Evolutionary conservation across 2,329 filamentous ascomycete genomes (phyloP).

Genomic region (Sporothrix pseudoabietina): DNA sequence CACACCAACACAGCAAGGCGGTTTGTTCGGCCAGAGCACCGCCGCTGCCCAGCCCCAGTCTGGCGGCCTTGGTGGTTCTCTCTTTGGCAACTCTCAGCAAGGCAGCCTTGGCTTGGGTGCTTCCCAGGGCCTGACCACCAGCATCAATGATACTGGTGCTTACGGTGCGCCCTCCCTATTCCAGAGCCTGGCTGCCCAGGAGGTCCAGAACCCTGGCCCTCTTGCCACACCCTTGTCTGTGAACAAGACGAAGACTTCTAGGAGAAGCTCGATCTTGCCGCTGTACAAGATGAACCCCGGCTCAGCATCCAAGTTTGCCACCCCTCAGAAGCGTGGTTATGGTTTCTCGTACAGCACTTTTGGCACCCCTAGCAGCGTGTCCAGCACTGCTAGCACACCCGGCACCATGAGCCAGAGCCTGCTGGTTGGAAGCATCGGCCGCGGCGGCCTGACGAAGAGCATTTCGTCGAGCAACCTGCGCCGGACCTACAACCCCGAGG

Average conservation of each 20-base stretch:
- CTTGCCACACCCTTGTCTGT: conserved; percentile 85
- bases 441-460: conserved; percentile 75
- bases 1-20: conserved; percentile 43
- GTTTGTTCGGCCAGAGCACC: conserved; percentile 51
- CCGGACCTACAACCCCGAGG: conserved; percentile 76
- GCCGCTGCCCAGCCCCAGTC: conserved; percentile 55
- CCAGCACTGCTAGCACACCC: conserved; percentile 69
- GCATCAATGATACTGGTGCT: conserved; percentile 79
- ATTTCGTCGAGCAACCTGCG: conserved; percentile 85
- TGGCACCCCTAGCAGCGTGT: conserved; percentile 73
- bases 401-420: conserved; percentile 65
- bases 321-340: conserved; percentile 83
- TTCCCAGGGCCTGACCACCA: conserved; percentile 72
- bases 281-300: conserved; percentile 85
- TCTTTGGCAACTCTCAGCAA: conserved; percentile 59
- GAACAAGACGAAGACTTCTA: conserved; percentile 67
- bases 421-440: conserved; percentile 65
- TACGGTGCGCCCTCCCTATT: conserved; percentile 91
- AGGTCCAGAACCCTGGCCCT: conserved; percentile 74
- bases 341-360: conserved; percentile 94
- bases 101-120: conserved; percentile 48
- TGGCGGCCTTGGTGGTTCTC: conserved; percentile 53
- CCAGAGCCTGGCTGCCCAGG: conserved; percentile 66
- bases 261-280: conserved; percentile 77
- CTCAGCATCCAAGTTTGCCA: conserved; percentile 76